A percentile compares a stretch with the other conserved stretches of the same genome.
Evolutionary conservation across 345 rosid species (phyloP).

Genomic region (Brassica rapa): DNA sequence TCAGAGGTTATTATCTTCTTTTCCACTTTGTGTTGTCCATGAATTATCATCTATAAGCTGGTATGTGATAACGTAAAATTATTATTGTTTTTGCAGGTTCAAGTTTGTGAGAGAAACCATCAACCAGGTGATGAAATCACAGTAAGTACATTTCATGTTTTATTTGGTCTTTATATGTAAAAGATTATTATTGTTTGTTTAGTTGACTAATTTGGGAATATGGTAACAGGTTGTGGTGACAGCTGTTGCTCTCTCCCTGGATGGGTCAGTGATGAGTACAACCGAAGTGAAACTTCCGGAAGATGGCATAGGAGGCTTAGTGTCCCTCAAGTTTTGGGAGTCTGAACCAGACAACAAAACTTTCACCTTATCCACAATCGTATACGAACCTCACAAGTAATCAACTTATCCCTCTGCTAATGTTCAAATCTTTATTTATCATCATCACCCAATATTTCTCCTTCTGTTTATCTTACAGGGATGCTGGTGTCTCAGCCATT

Average conservation of each 20-base stretch:
- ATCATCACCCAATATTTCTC: background rate
- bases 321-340: slow-evolving; percentile 86
- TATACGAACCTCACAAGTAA: slow-evolving; percentile 96
- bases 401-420: slow-evolving; percentile 7
- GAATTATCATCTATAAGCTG: background rate
- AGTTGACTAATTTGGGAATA: slow-evolving; percentile 25
- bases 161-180: background rate
- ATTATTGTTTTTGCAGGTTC: slow-evolving; percentile 56
- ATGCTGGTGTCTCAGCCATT: slow-evolving; percentile 74
- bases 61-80: background rate
- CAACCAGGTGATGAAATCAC: slow-evolving; percentile 91
- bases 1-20: slow-evolving; percentile 62
- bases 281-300: slow-evolving; percentile 86
- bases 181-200: background rate
- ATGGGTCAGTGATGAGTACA: slow-evolving; percentile 83
- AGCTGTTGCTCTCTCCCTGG: slow-evolving; percentile 70
- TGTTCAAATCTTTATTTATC: background rate
- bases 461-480: slow-evolving; percentile 47
- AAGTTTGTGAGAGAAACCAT: slow-evolving; percentile 96
- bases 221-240: slow-evolving; percentile 69
- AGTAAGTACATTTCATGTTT: slow-evolving; percentile 44
- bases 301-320: slow-evolving; percentile 83
- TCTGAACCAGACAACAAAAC: slow-evolving; percentile 55
- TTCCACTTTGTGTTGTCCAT: slow-evolving; percentile 10
- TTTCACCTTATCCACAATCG: slow-evolving; percentile 74